Evolutionary conservation across 345 rosid genomes (phyloP).

Genomic region (Populus nigra): DNA sequence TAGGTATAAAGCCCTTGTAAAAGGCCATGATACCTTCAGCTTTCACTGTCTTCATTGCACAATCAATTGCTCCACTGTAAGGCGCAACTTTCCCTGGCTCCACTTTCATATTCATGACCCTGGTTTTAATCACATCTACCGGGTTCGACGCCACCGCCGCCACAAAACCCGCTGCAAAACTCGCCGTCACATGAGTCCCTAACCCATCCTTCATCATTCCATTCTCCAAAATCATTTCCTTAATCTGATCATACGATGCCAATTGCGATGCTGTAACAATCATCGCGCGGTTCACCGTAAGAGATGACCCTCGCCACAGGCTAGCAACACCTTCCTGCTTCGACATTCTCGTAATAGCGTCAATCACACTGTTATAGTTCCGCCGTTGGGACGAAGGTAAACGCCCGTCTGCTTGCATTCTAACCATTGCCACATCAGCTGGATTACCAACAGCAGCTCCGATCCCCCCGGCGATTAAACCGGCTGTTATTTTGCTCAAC

Average conservation of each 20-base stretch:
- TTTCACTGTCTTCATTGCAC: slow-evolving; percentile 60
- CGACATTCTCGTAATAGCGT: slow-evolving; percentile 61
- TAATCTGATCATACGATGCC: slow-evolving; percentile 71
- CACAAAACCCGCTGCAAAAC: slow-evolving; percentile 72
- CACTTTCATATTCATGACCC: slow-evolving; percentile 83
- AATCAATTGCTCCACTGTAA: slow-evolving; percentile 63
- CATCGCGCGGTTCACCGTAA: slow-evolving; percentile 81
- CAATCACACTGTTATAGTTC: slow-evolving; percentile 60
- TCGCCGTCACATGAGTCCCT: slow-evolving; percentile 70
- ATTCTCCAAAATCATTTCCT: slow-evolving; percentile 51
- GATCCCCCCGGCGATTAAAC: slow-evolving; percentile 58
- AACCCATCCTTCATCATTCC: slow-evolving; percentile 56
- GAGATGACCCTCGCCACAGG: slow-evolving; percentile 72
- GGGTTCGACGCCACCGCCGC: slow-evolving; percentile 83
- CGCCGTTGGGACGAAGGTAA: slow-evolving; percentile 63
- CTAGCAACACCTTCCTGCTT: slow-evolving; percentile 61
- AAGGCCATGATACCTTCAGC: slow-evolving; percentile 67
- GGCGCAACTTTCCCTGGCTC: slow-evolving; percentile 46
- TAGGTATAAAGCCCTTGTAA: slow-evolving; percentile 72
- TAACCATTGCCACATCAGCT: slow-evolving; percentile 82
- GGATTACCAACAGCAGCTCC: slow-evolving; percentile 83
- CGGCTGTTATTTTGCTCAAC: slow-evolving; percentile 52
- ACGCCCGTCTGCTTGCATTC: slow-evolving; percentile 85
- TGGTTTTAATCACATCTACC: slow-evolving; percentile 78
- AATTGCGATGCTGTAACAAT: slow-evolving; percentile 73